phyloP scores from a whole-genome alignment of 2,329 filamentous ascomycete species.

The Byssoonygena ceratinophila region DNA sequence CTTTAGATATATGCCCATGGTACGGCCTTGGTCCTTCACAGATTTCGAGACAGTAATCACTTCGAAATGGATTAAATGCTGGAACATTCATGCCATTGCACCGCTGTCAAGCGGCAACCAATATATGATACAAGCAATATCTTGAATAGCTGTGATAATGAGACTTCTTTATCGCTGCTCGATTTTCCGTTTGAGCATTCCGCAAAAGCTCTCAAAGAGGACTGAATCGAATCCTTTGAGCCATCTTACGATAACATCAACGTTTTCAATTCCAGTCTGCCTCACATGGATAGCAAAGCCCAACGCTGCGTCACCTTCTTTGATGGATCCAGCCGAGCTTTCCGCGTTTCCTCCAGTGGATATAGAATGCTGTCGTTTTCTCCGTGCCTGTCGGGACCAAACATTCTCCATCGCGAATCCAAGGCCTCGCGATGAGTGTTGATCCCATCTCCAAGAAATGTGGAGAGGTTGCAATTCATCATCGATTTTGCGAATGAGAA shows the following conservation, averaged over 20 bases:
- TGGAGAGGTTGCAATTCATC: slow-evolving; percentile 47
- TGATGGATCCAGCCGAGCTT: slow-evolving; percentile 22
- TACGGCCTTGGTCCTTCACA: too few species aligned
- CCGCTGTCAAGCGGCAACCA: too few species aligned
- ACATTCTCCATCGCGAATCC: slow-evolving; percentile 58
- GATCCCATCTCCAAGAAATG: slow-evolving; percentile 56
- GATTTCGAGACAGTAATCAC: too few species aligned
- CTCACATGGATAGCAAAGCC: slow-evolving; percentile 39
- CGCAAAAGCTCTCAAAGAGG: slow-evolving; percentile 78
- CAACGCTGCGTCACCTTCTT: slow-evolving; percentile 36
- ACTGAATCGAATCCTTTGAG: slow-evolving; percentile 61
- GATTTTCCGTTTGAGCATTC: slow-evolving; percentile 56
- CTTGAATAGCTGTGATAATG: too few species aligned
- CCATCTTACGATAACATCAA: slow-evolving; percentile 55
- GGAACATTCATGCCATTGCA: too few species aligned
- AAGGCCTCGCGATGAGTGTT: slow-evolving; percentile 43
- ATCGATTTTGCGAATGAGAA: slow-evolving; percentile 33
- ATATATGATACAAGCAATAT: too few species aligned
- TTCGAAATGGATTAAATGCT: too few species aligned
- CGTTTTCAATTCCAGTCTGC: slow-evolving; percentile 19
- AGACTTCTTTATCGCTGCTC: slow-evolving; percentile 5
- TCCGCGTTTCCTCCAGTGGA: slow-evolving; percentile 18
- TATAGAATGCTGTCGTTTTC: slow-evolving; percentile 37
- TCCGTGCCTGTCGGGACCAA: slow-evolving; percentile 64
- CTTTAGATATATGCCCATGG: neutral